Conservation (phyloP, 164 flowering plant species). For the Stephania japonica region DNA sequence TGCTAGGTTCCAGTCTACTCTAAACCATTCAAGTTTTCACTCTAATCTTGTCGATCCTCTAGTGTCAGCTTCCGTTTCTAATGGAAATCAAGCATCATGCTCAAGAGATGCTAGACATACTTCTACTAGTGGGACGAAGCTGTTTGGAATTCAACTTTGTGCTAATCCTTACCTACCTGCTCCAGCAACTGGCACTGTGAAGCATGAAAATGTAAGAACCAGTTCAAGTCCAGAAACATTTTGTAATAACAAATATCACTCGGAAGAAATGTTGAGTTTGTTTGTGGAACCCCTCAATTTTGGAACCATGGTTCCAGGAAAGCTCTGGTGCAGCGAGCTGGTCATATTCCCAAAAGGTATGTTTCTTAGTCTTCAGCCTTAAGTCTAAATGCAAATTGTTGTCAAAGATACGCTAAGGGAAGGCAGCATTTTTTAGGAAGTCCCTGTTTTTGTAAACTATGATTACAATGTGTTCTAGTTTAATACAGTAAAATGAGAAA, state of each 20-base stretch:
- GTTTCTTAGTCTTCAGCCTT: not conserved
- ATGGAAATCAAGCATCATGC: slow-evolving; percentile 7
- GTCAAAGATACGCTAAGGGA: not conserved
- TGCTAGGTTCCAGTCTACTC: slow-evolving; percentile 1
- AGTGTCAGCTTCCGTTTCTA: slow-evolving; percentile 10
- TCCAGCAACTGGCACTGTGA: slow-evolving; percentile 4
- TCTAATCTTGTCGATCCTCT: slow-evolving; percentile 5
- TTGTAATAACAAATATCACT: slow-evolving; percentile 8
- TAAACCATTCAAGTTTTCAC: slow-evolving; percentile 4
- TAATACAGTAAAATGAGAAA: not conserved
- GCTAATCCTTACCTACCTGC: slow-evolving; percentile 13
- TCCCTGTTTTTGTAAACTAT: too few species aligned
- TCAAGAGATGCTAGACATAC: slow-evolving; percentile 13
- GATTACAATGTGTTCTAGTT: not conserved
- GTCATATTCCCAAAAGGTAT: slow-evolving; percentile 76
- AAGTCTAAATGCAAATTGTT: not conserved
- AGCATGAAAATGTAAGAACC: not conserved
- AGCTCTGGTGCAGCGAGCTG: slow-evolving; percentile 50
- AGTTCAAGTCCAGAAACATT: slow-evolving; percentile 6
- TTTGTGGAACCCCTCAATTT: slow-evolving; percentile 43
- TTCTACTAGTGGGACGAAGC: slow-evolving; percentile 17
- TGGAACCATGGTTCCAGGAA: slow-evolving; percentile 47
- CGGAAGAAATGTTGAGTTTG: slow-evolving; percentile 10
- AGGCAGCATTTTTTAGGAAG: not conserved
- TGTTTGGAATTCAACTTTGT: slow-evolving; percentile 38